These are phyloP conservation scores for Osmanthus fragrans DNA, from an alignment of 257 asterid species.

Conservation along the genomic window DNA sequence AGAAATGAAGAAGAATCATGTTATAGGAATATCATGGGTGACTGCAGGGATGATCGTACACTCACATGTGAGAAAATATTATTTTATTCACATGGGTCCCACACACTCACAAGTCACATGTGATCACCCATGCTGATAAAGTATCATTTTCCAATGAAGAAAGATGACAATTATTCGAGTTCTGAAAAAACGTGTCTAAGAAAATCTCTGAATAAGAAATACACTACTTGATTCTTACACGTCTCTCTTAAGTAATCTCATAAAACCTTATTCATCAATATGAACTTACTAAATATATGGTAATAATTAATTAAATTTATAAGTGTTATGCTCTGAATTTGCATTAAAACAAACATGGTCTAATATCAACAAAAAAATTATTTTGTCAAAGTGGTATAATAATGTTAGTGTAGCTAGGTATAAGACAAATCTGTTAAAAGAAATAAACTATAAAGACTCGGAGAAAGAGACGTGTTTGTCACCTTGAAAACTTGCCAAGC, in stretches of 20 bases:
- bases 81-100: too few relatives aligned
- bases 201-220: neutral
- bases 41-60: too few relatives aligned
- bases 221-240: neutral
- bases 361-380: neutral
- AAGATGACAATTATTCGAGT: neutral
- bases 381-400: neutral
- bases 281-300: neutral
- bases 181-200: neutral
- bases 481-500: neutral
- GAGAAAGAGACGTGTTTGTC: neutral
- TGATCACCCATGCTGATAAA: too few relatives aligned
- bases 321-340: neutral
- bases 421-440: constrained; percentile 1
- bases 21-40: too few relatives aligned
- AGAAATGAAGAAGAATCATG: neutral
- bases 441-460: neutral
- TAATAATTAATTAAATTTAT: too few relatives aligned
- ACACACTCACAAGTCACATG: too few relatives aligned
- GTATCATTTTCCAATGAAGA: too few relatives aligned
- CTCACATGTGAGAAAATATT: too few relatives aligned
- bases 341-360: neutral
- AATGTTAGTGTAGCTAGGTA: neutral
- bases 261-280: neutral
- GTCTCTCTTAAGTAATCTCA: neutral